These are phyloP conservation scores for Amborella trichopoda DNA, from an alignment of 164 flowering plant genomes.

Conservation along the genomic window DNA sequence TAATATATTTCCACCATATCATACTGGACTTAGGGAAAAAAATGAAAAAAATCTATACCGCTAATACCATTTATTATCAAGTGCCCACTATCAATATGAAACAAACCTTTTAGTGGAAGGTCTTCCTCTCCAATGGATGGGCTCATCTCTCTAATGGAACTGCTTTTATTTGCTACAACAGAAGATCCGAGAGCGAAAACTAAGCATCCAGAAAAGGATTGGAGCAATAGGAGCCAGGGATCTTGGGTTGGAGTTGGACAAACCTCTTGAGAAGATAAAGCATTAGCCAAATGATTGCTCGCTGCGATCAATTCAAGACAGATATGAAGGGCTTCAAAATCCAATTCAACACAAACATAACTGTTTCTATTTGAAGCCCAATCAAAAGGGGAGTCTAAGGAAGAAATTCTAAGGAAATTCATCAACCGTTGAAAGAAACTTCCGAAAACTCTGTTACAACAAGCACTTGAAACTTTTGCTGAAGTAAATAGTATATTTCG, in stretches of 20 bases:
- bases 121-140: conserved; percentile 19
- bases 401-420: conserved; percentile 29
- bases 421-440: conserved; percentile 39
- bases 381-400: conserved; percentile 9
- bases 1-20: too few species aligned
- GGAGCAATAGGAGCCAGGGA: conserved; percentile 33
- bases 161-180: conserved; percentile 11
- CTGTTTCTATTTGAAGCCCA: conserved; percentile 4
- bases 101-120: too few species aligned
- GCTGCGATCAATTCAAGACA: conserved; percentile 63
- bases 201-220: conserved; percentile 28
- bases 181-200: conserved; percentile 24
- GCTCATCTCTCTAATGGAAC: not conserved
- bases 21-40: too few species aligned
- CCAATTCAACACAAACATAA: conserved; percentile 9
- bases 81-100: too few species aligned
- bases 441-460: conserved; percentile 37
- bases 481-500: conserved; percentile 44
- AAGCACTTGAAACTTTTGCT: conserved; percentile 39
- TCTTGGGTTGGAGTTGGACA: conserved; percentile 16
- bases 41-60: too few species aligned
- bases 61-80: too few species aligned
- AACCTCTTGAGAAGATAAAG: conserved; percentile 11
- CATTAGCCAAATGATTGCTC: conserved; percentile 35
- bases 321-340: conserved; percentile 60